Percentiles rank a stretch among this genome's conserved stretches.
phyloP scores from a whole-genome alignment of 331 rosid genomes.

The Cydonia oblonga region DNA sequence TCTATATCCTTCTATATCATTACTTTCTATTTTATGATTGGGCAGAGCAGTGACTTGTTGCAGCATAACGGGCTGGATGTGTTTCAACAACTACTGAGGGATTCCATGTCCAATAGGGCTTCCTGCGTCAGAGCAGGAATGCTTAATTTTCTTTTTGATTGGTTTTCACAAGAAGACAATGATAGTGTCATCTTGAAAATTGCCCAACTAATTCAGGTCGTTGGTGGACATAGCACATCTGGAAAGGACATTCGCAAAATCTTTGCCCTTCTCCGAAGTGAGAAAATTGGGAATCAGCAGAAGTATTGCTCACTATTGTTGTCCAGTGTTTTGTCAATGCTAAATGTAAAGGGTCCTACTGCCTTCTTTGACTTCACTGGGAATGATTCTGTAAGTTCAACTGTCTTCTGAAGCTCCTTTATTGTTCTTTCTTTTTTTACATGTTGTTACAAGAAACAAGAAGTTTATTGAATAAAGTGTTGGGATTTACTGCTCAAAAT shows the following conservation, averaged over 20 bases:
- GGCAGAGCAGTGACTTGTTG: slow-evolving; percentile 97
- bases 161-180: slow-evolving; percentile 77
- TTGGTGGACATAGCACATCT: slow-evolving; percentile 97
- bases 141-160: slow-evolving; percentile 89
- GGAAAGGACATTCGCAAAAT: slow-evolving; percentile 97
- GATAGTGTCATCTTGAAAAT: slow-evolving; percentile 61
- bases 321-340: slow-evolving; percentile 74
- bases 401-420: neutral
- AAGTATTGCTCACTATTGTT: slow-evolving; percentile 76
- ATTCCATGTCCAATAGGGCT: slow-evolving; percentile 86
- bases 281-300: slow-evolving; percentile 69
- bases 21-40: slow-evolving; percentile 57
- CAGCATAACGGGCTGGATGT: slow-evolving; percentile 65
- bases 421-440: no score
- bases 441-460: neutral
- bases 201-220: slow-evolving; percentile 77
- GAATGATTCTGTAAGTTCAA: slow-evolving; percentile 68
- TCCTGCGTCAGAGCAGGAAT: slow-evolving; percentile 97
- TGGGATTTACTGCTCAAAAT: no score
- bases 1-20: slow-evolving; percentile 21
- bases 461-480: neutral
- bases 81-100: slow-evolving; percentile 74
- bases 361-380: slow-evolving; percentile 89
- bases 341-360: slow-evolving; percentile 92
- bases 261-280: slow-evolving; percentile 84